A percentile compares a stretch with the other conserved stretches of the same genome.
Evolutionary conservation across 768 basidiomycete species (phyloP).

Genomic region (Xanthoconium purpureum): DNA sequence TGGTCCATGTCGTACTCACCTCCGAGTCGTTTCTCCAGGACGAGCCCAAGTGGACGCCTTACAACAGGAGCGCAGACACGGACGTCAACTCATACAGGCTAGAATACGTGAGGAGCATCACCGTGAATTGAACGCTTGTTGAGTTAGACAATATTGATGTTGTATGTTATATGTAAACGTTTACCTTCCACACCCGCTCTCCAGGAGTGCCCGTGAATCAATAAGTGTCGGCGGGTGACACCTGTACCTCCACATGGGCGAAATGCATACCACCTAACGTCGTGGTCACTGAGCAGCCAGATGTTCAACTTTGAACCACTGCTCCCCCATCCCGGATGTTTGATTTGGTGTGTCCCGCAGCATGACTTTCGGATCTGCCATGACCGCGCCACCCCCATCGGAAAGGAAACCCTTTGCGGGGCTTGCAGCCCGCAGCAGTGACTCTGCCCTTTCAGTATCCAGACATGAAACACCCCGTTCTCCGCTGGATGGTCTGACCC

Average conservation of each 20-base stretch:
- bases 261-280: slow-evolving; percentile 10
- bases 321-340: background rate
- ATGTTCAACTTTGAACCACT: background rate
- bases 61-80: slow-evolving; percentile 60
- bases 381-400: slow-evolving; percentile 34
- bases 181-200: background rate
- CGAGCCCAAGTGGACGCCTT: slow-evolving; percentile 86
- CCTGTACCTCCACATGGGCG: background rate
- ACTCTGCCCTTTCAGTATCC: too few relatives aligned
- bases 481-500: slow-evolving; percentile 64
- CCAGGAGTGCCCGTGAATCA: too few relatives aligned
- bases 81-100: slow-evolving; percentile 63
- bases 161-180: background rate
- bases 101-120: slow-evolving; percentile 55
- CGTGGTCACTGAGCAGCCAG: too few relatives aligned
- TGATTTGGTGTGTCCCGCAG: slow-evolving; percentile 39
- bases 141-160: too few relatives aligned
- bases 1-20: background rate
- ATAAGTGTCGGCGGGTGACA: too few relatives aligned
- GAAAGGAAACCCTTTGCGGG: too few relatives aligned
- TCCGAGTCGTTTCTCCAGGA: slow-evolving; percentile 56
- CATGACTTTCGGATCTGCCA: slow-evolving; percentile 43
- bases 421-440: too few relatives aligned
- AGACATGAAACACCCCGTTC: too few relatives aligned
- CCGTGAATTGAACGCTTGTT: slow-evolving; percentile 25